These are phyloP conservation scores for Arthroderma uncinatum DNA, from an alignment of 2,329 filamentous ascomycete genomes.

Conservation along the genomic window DNA sequence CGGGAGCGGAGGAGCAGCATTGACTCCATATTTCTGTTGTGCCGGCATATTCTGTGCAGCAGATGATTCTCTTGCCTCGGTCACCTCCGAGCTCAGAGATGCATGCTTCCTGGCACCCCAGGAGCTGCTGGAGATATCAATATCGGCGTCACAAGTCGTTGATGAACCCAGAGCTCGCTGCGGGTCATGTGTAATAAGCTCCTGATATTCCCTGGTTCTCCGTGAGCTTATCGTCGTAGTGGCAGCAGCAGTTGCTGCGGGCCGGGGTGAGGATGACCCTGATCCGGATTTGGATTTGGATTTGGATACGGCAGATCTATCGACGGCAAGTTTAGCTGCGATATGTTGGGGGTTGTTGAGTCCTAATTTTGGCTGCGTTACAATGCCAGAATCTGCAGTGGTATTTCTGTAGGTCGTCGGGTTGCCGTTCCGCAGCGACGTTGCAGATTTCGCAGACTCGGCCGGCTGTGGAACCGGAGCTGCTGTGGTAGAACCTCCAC, in stretches of 20 bases:
- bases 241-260: not conserved
- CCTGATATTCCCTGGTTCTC: constrained; percentile 1
- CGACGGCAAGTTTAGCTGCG: constrained; percentile 27
- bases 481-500: not conserved
- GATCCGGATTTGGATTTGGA: not conserved
- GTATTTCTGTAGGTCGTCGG: not conserved
- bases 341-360: constrained; percentile 22
- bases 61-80: not conserved
- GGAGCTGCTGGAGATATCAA: not conserved
- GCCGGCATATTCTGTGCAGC: constrained; percentile 1
- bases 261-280: not conserved
- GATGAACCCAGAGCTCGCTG: not conserved
- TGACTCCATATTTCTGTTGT: not conserved
- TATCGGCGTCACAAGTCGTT: not conserved
- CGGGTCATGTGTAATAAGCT: not conserved
- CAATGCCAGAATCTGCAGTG: not conserved
- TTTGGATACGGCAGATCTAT: constrained; percentile 16
- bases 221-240: not conserved
- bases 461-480: not conserved
- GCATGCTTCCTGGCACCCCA: not conserved
- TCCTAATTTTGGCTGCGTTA: not conserved
- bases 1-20: not conserved
- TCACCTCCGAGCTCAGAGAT: not conserved
- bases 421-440: not conserved
- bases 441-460: not conserved